These are phyloP conservation scores for Penicillium sp. DNA, from an alignment of 2,329 filamentous ascomycete species.

Conservation along the genomic window DNA sequence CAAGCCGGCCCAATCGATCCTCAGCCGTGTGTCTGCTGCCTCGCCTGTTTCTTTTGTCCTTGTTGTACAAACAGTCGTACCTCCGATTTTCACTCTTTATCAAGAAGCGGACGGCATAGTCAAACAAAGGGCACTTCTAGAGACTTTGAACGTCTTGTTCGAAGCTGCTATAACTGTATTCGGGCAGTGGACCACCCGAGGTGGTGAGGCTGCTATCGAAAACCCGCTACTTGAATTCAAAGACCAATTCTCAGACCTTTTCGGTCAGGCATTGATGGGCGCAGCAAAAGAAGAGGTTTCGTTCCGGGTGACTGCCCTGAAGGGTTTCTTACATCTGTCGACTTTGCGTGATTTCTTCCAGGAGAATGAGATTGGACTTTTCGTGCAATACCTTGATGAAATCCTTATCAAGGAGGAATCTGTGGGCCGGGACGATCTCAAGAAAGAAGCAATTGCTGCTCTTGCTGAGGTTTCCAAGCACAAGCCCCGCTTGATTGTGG, in stretches of 20 bases:
- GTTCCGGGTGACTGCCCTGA: constrained; percentile 42
- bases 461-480: constrained; percentile 55
- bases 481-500: constrained; percentile 54
- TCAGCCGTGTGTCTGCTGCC: constrained; percentile 49
- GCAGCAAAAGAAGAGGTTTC: constrained; percentile 45
- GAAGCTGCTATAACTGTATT: constrained; percentile 51
- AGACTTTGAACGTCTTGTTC: constrained; percentile 51
- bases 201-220: constrained; percentile 29
- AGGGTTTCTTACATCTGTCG: constrained; percentile 41
- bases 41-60: constrained; percentile 49
- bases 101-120: constrained; percentile 53
- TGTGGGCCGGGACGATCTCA: constrained; percentile 49
- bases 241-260: constrained; percentile 46
- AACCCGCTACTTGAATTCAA: constrained; percentile 43
- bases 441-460: constrained; percentile 50
- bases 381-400: constrained; percentile 52
- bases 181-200: constrained; percentile 46
- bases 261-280: constrained; percentile 48
- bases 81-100: constrained; percentile 52
- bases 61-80: constrained; percentile 49
- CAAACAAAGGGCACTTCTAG: constrained; percentile 55
- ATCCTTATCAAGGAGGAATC: constrained; percentile 53
- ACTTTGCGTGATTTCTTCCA: constrained; percentile 41
- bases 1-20: constrained; percentile 54
- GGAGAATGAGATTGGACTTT: constrained; percentile 46